Conservation (phyloP, 768 basidiomycete species). For the Crepidotus variabilis region DNA sequence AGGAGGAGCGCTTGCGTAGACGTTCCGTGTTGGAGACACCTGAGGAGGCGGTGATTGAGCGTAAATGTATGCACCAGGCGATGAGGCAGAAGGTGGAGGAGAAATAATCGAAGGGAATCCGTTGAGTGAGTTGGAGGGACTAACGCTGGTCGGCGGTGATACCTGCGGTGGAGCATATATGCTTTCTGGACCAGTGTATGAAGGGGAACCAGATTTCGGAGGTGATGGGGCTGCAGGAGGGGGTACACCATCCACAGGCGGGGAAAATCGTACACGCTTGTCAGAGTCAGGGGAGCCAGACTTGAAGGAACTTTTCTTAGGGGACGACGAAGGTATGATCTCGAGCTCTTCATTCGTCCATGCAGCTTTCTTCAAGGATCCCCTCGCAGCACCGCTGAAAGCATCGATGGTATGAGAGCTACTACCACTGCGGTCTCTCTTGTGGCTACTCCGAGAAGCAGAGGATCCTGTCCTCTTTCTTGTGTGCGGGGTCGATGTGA, state of each 20-base stretch:
- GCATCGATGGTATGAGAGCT: conserved; percentile 16
- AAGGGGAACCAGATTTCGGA: conserved; percentile 10
- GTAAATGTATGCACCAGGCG: conserved; percentile 15
- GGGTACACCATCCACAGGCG: conserved; percentile 34
- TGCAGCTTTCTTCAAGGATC: conserved; percentile 5
- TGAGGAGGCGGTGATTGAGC: conserved; percentile 15
- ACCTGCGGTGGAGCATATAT: conserved; percentile 17
- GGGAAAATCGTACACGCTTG: conserved; percentile 50
- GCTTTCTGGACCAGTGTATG: conserved; percentile 19
- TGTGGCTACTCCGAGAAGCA: neutral
- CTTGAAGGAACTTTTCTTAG: conserved; percentile 18
- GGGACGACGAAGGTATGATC: conserved; percentile 9
- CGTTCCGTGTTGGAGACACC: conserved; percentile 9
- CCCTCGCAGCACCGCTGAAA: conserved; percentile 8
- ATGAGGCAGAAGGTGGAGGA: conserved; percentile 14
- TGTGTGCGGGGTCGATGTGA: neutral
- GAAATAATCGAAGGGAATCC: conserved; percentile 9
- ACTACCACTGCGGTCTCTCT: conserved; percentile 9
- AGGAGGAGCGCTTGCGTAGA: conserved; percentile 10
- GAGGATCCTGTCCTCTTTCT: neutral
- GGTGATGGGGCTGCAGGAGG: conserved; percentile 12
- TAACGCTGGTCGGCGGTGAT: conserved; percentile 7
- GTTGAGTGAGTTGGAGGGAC: conserved; percentile 3
- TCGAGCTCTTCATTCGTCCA: conserved; percentile 13
- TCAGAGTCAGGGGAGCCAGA: conserved; percentile 29